Evolutionary conservation across 1,139 yeast species (phyloP), one percentile per base, ranked within the genome.

Genomic region (Zygoascus hellenicus): DNA sequence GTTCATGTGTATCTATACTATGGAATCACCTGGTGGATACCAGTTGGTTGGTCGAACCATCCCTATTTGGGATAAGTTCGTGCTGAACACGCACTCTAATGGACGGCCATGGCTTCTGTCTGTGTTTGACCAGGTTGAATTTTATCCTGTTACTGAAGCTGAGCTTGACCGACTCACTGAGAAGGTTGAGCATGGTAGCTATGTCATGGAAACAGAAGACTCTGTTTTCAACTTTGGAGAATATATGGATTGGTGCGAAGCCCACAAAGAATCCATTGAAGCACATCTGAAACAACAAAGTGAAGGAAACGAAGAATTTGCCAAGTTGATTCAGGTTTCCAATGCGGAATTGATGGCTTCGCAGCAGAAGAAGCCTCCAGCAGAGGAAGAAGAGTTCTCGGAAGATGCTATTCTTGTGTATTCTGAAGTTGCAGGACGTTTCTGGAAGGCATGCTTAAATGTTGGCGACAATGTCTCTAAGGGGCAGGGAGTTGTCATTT

Each of bases 21-120:
- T 90, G 90, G 96, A 90, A 59, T 87, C 96, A 22, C 98, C 98
- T 46, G 98, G 98, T 69, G 98, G 98, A 29, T 92, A 92, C 68
- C 97, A 90, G 71, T 76, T 92, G 59, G 92, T 89, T 54, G 98
- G 97, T 49, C 80, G 97, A 64, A 92, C 98, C 4, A 81, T 92
- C 56, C 97, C 97, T 50, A 90, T 90, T 58, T 92, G 98, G 98
- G 97, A 92, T 66, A 90, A 88, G 70, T 76, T 90, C 59, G 76
- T 87, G 31, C 72, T 92, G 52, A 92, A 92, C 45, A 68, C 72
- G 16, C 54, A 51, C 28, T 48, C 50, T 28, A 88, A 83, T 56
- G 79, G 77, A 47, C 71, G 81, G 48, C 97, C 97, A 49, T 92
- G 97, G 97, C 72, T 92, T 59, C 75, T 90, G 59, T 71, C 82